Percentiles rank a stretch among this genome's conserved stretches.
phyloP scores from a whole-genome alignment of 768 basidiomycete species.

The Psilocybe cubensis region DNA sequence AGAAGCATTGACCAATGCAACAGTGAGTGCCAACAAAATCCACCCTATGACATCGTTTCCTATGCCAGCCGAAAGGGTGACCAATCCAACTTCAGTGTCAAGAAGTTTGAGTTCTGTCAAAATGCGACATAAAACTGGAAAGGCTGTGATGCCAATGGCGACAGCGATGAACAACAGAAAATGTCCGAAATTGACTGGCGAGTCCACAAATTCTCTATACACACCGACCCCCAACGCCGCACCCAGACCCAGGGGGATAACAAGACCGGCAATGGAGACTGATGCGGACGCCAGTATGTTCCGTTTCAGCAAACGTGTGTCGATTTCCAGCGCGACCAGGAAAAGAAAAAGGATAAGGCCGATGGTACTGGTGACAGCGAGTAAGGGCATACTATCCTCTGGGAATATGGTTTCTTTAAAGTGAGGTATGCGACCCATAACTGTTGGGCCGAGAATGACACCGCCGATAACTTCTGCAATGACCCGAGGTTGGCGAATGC shows the following conservation, averaged over 20 bases:
- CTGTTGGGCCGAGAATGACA: slow-evolving; percentile 77
- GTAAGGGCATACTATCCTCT: slow-evolving; percentile 48
- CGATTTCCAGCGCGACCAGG: slow-evolving; percentile 85
- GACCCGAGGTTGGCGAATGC: slow-evolving; percentile 88
- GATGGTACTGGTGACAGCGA: slow-evolving; percentile 75
- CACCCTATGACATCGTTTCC: slow-evolving; percentile 80
- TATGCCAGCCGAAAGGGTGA: slow-evolving; percentile 83
- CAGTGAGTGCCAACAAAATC: slow-evolving; percentile 82
- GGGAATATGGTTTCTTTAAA: slow-evolving; percentile 73
- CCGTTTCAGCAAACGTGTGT: slow-evolving; percentile 65
- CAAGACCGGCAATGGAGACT: slow-evolving; percentile 70
- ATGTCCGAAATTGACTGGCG: slow-evolving; percentile 68
- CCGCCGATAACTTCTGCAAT: slow-evolving; percentile 94
- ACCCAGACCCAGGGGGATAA: slow-evolving; percentile 82
- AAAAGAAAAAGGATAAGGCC: slow-evolving; percentile 82
- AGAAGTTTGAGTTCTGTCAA: slow-evolving; percentile 82
- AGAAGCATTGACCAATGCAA: slow-evolving; percentile 82
- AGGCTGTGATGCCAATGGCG: slow-evolving; percentile 80
- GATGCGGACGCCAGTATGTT: slow-evolving; percentile 60
- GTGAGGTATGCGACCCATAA: slow-evolving; percentile 79
- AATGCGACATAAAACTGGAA: slow-evolving; percentile 85
- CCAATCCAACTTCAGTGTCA: slow-evolving; percentile 83
- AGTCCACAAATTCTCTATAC: slow-evolving; percentile 68
- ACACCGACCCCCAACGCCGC: slow-evolving; percentile 75
- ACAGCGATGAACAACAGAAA: slow-evolving; percentile 88